Evolutionary conservation across 208 protist genomes (phyloP).

Genomic region (Leptomonas seymouri): DNA sequence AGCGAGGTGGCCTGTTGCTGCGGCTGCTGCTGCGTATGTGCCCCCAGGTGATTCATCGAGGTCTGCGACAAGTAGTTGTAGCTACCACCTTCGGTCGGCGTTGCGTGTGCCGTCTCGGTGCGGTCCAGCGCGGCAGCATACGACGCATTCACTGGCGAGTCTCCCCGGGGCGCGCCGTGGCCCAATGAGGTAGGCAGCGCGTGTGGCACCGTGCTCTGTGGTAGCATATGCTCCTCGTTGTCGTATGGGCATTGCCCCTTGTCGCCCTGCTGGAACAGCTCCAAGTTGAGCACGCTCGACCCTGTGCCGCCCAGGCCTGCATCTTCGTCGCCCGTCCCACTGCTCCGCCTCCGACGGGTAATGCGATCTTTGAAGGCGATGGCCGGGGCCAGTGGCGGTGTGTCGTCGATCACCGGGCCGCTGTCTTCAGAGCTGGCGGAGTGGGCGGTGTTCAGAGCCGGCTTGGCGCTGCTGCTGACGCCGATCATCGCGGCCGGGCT

Average conservation of each 20-base stretch:
- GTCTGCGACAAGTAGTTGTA: slow-evolving; percentile 21
- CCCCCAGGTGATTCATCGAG: neutral
- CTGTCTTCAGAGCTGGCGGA: slow-evolving; percentile 36
- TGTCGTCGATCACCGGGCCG: slow-evolving; percentile 32
- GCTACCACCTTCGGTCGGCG: slow-evolving; percentile 4
- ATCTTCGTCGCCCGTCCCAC: slow-evolving; percentile 3
- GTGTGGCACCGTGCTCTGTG: slow-evolving; percentile 14
- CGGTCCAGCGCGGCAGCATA: neutral
- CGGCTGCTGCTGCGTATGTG: slow-evolving; percentile 1
- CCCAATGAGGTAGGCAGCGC: slow-evolving; percentile 1
- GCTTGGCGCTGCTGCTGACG: neutral
- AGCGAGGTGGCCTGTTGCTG: slow-evolving; percentile 13
- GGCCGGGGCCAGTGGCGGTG: slow-evolving; percentile 24
- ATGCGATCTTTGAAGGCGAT: slow-evolving; percentile 23
- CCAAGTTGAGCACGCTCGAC: slow-evolving; percentile 26
- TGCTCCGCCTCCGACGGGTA: slow-evolving; percentile 13
- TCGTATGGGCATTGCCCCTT: neutral
- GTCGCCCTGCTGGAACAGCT: neutral
- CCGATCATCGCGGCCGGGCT: slow-evolving; percentile 1
- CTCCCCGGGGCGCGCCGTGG: neutral
- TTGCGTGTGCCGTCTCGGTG: slow-evolving; percentile 3
- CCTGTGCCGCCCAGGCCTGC: neutral
- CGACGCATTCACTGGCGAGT: slow-evolving; percentile 3
- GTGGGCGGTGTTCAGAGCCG: neutral
- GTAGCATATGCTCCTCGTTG: slow-evolving; percentile 2